These are phyloP conservation scores for Evansstolkia leycettana DNA, from an alignment of 495 filamentous ascomycete species.

Conservation along the genomic window DNA sequence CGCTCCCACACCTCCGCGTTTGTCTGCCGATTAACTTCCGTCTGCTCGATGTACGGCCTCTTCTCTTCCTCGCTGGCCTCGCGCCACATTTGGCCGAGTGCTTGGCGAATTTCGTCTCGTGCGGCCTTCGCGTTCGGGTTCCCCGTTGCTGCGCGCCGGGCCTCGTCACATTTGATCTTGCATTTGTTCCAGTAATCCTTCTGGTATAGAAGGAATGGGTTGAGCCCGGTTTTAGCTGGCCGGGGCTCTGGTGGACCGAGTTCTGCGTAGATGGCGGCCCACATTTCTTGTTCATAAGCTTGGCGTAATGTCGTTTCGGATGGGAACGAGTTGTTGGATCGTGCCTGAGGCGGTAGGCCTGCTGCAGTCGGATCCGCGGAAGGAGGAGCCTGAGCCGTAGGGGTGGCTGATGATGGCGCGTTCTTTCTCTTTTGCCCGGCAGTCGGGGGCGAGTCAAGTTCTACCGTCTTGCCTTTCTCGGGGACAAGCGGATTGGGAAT, in stretches of 20 bases:
- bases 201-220: constrained; percentile 57
- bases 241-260: constrained; percentile 62
- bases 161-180: constrained; percentile 58
- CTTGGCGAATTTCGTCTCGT: constrained; percentile 66
- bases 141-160: constrained; percentile 47
- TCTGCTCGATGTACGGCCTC: constrained; percentile 62
- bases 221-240: constrained; percentile 57
- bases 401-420: constrained; percentile 2
- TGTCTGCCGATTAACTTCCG: constrained; percentile 49
- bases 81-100: constrained; percentile 82
- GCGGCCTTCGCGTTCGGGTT: constrained; percentile 54
- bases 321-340: constrained; percentile 9
- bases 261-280: constrained; percentile 50
- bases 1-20: constrained; percentile 44
- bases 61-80: constrained; percentile 54
- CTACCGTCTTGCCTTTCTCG: constrained; percentile 33
- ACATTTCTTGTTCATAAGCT: constrained; percentile 62
- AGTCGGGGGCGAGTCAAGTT: constrained; percentile 10
- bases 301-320: constrained; percentile 45
- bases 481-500: constrained; percentile 66
- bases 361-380: constrained; percentile 4
- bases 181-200: constrained; percentile 69
- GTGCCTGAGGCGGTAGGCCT: not conserved
- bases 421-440: constrained; percentile 10
- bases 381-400: not conserved